Conservation (phyloP, 2,329 filamentous ascomycete species). For the Aspergillus thermomutatus region DNA sequence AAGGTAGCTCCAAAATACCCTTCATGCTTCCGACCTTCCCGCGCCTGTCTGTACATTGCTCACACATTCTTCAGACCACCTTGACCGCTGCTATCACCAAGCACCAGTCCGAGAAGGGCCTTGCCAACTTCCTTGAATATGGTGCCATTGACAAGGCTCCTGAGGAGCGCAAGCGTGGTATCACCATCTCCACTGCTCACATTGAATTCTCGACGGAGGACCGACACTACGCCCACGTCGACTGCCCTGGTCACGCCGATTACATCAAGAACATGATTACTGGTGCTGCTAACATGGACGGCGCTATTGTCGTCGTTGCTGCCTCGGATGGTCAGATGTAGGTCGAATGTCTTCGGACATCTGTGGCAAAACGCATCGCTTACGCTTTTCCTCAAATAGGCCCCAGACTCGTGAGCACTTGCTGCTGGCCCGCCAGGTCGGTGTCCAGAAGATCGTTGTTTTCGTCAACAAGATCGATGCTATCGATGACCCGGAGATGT, state of each 20-base stretch:
- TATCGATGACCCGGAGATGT: constrained; percentile 96
- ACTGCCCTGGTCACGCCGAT: constrained; percentile 99
- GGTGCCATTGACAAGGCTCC: constrained; percentile 98
- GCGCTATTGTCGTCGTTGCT: constrained; percentile 96
- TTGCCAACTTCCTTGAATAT: constrained; percentile 95
- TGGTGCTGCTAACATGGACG: constrained; percentile 98
- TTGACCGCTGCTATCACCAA: constrained; percentile 99
- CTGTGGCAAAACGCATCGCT: constrained; percentile 11
- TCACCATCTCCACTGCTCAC: constrained; percentile 97
- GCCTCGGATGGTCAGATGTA: constrained; percentile 97
- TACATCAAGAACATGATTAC: constrained; percentile 99
- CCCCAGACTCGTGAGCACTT: constrained; percentile 98
- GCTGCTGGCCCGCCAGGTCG: constrained; percentile 94
- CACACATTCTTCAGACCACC: constrained; percentile 66
- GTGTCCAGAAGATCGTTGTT: constrained; percentile 96
- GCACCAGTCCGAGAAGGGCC: constrained; percentile 89
- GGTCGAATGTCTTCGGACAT: constrained; percentile 1
- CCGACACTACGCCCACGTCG: constrained; percentile 98
- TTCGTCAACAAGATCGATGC: constrained; percentile 99
- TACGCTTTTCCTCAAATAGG: constrained; percentile 37
- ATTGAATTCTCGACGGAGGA: constrained; percentile 95
- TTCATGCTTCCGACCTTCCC: constrained; percentile 1
- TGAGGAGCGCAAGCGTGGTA: constrained; percentile 99
- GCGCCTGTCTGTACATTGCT: constrained; percentile 6
- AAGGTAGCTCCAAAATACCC: constrained; percentile 61